These are phyloP conservation scores for Laburnicola sp. DNA, from an alignment of 2,329 filamentous ascomycete species.

Conservation along the genomic window DNA sequence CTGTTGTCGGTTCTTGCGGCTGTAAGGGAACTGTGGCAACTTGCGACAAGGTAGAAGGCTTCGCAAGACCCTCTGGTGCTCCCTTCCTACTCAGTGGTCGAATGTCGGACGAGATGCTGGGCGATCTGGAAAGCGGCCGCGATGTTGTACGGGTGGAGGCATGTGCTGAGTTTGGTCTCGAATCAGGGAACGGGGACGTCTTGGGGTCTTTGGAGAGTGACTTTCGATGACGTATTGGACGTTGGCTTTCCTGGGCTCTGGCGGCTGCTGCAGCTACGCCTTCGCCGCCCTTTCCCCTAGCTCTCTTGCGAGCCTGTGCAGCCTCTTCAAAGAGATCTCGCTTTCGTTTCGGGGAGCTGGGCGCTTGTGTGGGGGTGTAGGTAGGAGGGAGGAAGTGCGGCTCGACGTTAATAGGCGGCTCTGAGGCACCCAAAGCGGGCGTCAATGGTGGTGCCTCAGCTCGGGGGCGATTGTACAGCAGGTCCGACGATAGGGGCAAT, in stretches of 20 bases:
- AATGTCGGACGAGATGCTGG: constrained; percentile 38
- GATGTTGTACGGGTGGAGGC: constrained; percentile 26
- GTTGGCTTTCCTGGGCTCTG: constrained; percentile 31
- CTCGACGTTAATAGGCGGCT: constrained; percentile 29
- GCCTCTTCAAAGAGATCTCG: constrained; percentile 55
- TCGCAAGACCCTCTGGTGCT: constrained; percentile 24
- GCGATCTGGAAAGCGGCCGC: constrained; percentile 35
- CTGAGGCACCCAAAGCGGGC: constrained; percentile 2
- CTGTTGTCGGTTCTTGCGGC: constrained; percentile 39
- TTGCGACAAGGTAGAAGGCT: constrained; percentile 39
- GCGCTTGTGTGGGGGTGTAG: constrained; percentile 24
- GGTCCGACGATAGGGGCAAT: constrained; percentile 49
- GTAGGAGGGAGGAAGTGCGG: constrained; percentile 40
- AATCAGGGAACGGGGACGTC: constrained; percentile 23
- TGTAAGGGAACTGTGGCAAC: constrained; percentile 38
- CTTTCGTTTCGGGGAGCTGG: constrained; percentile 47
- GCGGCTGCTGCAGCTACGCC: constrained; percentile 49
- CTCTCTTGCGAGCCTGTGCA: constrained; percentile 47
- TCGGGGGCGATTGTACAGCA: constrained; percentile 27
- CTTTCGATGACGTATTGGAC: constrained; percentile 37
- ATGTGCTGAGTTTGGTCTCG: constrained; percentile 31
- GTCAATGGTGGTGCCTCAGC: constrained; percentile 13
- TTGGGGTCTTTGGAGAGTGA: constrained; percentile 37
- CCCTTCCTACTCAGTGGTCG: constrained; percentile 39
- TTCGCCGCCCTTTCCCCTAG: constrained; percentile 48